A percentile compares a stretch with the other conserved stretches of the same genome.
Evolutionary conservation across 331 rosid species (phyloP).

Genomic region (Rosa hybrid): DNA sequence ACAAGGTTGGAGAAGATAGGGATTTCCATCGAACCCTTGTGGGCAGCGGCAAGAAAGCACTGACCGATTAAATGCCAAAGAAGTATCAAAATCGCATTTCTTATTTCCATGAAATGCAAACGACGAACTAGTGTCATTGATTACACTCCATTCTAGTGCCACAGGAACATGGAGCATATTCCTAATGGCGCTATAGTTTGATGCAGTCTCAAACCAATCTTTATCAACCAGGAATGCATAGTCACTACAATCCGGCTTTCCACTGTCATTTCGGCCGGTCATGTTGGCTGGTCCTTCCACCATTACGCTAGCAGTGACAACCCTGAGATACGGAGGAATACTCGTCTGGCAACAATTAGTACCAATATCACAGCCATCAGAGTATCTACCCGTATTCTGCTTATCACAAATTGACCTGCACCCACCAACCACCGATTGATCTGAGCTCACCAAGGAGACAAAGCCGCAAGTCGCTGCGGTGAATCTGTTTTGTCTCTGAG

Average conservation of each 20-base stretch:
- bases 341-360: slow-evolving; percentile 21
- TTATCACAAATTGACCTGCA: neutral
- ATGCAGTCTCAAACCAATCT: neutral
- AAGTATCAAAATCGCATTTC: neutral
- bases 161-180: neutral
- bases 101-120: neutral
- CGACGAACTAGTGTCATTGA: neutral
- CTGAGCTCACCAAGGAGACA: neutral
- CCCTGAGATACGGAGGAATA: neutral
- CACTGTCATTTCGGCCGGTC: neutral
- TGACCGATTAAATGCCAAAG: neutral
- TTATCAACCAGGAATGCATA: slow-evolving; percentile 8
- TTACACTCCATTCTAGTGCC: slow-evolving; percentile 9
- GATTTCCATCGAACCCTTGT: slow-evolving; percentile 2
- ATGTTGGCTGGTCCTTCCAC: neutral
- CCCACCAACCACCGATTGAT: neutral
- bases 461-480: neutral
- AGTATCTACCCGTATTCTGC: too few species aligned
- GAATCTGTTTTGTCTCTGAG: neutral
- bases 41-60: neutral
- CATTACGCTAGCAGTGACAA: neutral
- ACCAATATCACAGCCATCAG: neutral
- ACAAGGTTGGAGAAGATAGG: slow-evolving; percentile 6
- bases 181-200: neutral
- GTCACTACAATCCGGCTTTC: neutral